Percentiles rank a stretch among this genome's conserved stretches.
These are phyloP conservation scores for Pseudopithomyces chartarum DNA, from an alignment of 2,329 filamentous ascomycete genomes.

Conservation along the genomic window DNA sequence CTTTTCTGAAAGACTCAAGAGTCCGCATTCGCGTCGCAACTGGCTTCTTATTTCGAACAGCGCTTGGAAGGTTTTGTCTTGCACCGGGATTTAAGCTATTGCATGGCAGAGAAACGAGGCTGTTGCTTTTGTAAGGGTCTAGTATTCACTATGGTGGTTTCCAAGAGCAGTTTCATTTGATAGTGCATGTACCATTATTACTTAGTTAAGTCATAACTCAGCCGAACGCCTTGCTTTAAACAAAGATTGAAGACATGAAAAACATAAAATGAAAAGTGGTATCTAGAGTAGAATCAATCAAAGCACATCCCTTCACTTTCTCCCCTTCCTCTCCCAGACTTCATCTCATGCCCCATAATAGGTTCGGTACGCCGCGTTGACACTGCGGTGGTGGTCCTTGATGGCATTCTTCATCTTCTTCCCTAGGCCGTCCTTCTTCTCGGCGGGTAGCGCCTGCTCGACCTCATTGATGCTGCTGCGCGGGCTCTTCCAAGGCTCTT, in stretches of 20 bases:
- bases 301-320: not conserved
- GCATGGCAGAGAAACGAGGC: too few relatives aligned
- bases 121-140: too few relatives aligned
- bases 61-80: too few relatives aligned
- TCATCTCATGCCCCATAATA: not conserved
- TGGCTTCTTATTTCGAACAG: too few relatives aligned
- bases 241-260: not conserved
- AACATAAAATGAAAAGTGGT: not conserved
- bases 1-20: too few relatives aligned
- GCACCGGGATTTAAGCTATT: too few relatives aligned
- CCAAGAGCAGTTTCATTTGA: too few relatives aligned
- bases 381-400: constrained; percentile 4
- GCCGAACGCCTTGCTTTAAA: constrained; percentile 1
- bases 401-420: not conserved
- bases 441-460: not conserved
- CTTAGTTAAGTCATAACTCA: not conserved
- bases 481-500: not conserved
- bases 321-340: not conserved
- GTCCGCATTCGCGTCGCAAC: too few relatives aligned
- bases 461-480: not conserved
- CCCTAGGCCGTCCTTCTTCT: not conserved
- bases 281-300: not conserved
- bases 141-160: too few relatives aligned
- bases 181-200: too few relatives aligned
- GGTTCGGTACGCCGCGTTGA: not conserved